phyloP scores from a whole-genome alignment of 2,329 filamentous ascomycete genomes.

The Botrytis aclada region DNA sequence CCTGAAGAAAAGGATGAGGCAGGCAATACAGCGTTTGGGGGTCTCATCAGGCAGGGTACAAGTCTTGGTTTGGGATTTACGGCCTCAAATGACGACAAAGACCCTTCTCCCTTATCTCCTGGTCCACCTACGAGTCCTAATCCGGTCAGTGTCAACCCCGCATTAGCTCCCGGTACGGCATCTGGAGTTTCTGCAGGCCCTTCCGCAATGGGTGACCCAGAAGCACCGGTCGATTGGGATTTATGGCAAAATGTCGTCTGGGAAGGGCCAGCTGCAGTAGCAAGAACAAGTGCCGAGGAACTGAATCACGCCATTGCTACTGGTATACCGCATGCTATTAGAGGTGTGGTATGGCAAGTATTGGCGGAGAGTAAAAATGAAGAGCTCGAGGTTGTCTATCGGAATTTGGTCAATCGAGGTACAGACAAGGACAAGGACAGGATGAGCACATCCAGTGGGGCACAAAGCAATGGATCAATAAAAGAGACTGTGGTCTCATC shows the following conservation, averaged over 20 bases:
- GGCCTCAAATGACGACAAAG: conserved; percentile 32
- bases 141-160: conserved; percentile 63
- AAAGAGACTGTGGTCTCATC: conserved; percentile 70
- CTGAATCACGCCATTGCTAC: conserved; percentile 86
- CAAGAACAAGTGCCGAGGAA: conserved; percentile 83
- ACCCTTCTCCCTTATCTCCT: conserved; percentile 44
- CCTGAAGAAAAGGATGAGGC: conserved; percentile 45
- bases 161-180: conserved; percentile 79
- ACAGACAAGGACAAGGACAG: conserved; percentile 75
- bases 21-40: conserved; percentile 43
- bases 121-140: conserved; percentile 44
- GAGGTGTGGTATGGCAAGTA: conserved; percentile 99
- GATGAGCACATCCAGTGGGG: conserved; percentile 41
- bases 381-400: conserved; percentile 83
- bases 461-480: conserved; percentile 47
- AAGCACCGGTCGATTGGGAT: conserved; percentile 90
- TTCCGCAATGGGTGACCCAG: conserved; percentile 62
- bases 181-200: conserved; percentile 76
- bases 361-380: conserved; percentile 93
- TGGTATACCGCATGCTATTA: conserved; percentile 90
- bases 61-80: conserved; percentile 43
- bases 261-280: conserved; percentile 84
- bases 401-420: conserved; percentile 73
- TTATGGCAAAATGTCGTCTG: conserved; percentile 96
- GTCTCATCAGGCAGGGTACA: conserved; percentile 41